Conservation (phyloP, 2,329 filamentous ascomycete genomes). For the Diaporthe sp. region DNA sequence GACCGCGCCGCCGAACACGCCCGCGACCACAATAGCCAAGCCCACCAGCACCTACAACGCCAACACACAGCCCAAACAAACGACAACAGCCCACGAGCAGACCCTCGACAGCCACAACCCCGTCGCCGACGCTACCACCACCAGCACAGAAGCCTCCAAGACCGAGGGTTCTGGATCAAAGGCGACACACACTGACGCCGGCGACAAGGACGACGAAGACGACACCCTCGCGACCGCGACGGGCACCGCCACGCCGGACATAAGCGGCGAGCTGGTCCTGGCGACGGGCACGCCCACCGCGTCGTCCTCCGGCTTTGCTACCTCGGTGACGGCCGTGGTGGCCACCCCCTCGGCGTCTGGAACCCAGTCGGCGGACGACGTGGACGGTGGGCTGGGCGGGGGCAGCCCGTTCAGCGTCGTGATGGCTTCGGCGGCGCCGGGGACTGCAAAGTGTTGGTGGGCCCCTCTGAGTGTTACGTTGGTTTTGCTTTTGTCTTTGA, state of each 20-base stretch:
- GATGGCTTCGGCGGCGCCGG: background rate
- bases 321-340: slow-evolving; percentile 13
- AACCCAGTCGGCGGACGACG: background rate
- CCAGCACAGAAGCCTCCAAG: background rate
- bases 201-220: background rate
- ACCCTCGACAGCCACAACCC: background rate
- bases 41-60: background rate
- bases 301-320: slow-evolving; percentile 15
- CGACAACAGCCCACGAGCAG: background rate
- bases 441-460: background rate
- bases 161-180: background rate
- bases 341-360: background rate
- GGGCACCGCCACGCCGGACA: background rate
- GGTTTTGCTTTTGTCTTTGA: background rate
- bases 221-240: background rate
- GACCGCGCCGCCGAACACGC: background rate
- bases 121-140: background rate
- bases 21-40: background rate
- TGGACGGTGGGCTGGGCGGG: slow-evolving; percentile 9
- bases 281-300: slow-evolving; percentile 22
- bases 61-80: background rate
- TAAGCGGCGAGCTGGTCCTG: slow-evolving; percentile 27
- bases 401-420: slow-evolving; percentile 30
- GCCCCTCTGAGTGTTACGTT: background rate
- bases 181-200: background rate